phyloP scores from a whole-genome alignment of 2,329 filamentous ascomycete genomes.

The Curvularia hawaiiensis region DNA sequence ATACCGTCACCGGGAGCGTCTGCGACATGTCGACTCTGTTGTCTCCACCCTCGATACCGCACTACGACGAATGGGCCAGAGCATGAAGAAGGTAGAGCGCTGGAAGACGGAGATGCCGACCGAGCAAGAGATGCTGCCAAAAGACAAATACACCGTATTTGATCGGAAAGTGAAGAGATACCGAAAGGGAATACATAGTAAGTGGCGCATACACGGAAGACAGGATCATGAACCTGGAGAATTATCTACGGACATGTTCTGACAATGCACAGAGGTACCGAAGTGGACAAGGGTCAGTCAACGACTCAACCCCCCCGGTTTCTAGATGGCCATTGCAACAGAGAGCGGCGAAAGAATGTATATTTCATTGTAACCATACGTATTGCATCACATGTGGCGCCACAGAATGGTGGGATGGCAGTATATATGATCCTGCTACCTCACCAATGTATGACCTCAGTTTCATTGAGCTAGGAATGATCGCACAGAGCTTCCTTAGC shows the following conservation, averaged over 20 bases:
- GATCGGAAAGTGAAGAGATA: slow-evolving; percentile 95
- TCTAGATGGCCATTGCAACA: slow-evolving; percentile 58
- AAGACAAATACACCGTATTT: slow-evolving; percentile 98
- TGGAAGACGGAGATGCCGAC: slow-evolving; percentile 98
- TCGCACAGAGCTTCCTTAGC: not conserved
- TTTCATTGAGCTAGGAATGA: not conserved
- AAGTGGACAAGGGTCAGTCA: slow-evolving; percentile 97
- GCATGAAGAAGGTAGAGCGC: slow-evolving; percentile 76
- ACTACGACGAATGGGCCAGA: slow-evolving; percentile 71
- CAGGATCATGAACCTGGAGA: not conserved
- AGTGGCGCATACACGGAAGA: slow-evolving; percentile 48
- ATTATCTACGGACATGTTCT: not conserved
- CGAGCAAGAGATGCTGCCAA: slow-evolving; percentile 92
- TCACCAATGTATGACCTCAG: not conserved
- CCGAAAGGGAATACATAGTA: slow-evolving; percentile 97
- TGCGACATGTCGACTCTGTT: slow-evolving; percentile 75
- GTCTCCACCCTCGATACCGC: slow-evolving; percentile 82
- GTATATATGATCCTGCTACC: not conserved
- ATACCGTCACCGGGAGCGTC: slow-evolving; percentile 52
- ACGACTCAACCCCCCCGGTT: slow-evolving; percentile 91
- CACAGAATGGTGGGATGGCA: not conserved
- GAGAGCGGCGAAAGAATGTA: slow-evolving; percentile 22
- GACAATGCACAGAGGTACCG: slow-evolving; percentile 53
- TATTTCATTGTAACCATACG: slow-evolving; percentile 31
- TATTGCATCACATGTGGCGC: slow-evolving; percentile 25